phyloP scores from a whole-genome alignment of 2,329 filamentous ascomycete species.

The Chrysoporthe puriensis region DNA sequence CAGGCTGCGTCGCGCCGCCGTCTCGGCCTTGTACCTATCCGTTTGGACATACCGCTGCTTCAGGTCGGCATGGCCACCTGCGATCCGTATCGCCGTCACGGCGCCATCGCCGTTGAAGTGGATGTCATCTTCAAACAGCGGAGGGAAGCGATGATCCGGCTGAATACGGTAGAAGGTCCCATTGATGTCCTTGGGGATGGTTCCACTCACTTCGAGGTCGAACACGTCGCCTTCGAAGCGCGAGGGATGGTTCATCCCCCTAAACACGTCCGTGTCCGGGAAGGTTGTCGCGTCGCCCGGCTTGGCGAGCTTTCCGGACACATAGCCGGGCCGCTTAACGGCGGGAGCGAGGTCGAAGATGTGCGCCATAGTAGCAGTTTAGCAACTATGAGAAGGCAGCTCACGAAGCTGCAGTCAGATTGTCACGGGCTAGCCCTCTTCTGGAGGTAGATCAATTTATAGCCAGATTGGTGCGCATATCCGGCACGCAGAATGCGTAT shows the following conservation, averaged over 20 bases:
- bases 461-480: not conserved
- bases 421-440: not conserved
- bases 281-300: conserved; percentile 38
- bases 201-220: conserved; percentile 46
- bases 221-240: conserved; percentile 41
- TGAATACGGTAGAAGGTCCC: conserved; percentile 55
- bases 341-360: conserved; percentile 40
- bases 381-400: too few species aligned
- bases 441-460: not conserved
- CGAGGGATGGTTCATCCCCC: conserved; percentile 44
- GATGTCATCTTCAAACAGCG: conserved; percentile 55
- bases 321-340: conserved; percentile 36
- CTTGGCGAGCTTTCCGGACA: conserved; percentile 36
- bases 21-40: conserved; percentile 39
- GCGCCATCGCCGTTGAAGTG: conserved; percentile 43
- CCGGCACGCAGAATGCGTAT: not conserved
- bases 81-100: conserved; percentile 46
- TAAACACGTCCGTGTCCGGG: conserved; percentile 39
- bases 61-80: conserved; percentile 45
- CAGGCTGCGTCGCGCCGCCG: conserved; percentile 40
- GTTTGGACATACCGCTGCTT: conserved; percentile 49
- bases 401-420: not conserved
- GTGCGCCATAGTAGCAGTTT: conserved; percentile 38
- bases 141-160: conserved; percentile 58
- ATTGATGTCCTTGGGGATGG: conserved; percentile 48